Conservation (phyloP, 257 asterid species). For the Parsonsia alboflavescens region DNA sequence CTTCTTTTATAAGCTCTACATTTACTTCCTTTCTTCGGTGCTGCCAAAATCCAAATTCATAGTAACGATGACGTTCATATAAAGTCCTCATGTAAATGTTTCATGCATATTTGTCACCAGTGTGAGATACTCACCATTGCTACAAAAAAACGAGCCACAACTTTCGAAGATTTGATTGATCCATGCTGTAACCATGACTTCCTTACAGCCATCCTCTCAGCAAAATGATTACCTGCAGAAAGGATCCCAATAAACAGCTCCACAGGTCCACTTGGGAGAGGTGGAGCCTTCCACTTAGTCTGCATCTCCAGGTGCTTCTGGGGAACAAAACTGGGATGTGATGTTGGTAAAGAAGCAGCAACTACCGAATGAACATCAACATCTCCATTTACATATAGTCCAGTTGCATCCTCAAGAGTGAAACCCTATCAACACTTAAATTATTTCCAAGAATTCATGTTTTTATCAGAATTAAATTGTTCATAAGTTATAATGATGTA, state of each 20-base stretch:
- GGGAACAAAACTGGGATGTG: slow-evolving; percentile 78
- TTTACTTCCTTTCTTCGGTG: slow-evolving; percentile 84
- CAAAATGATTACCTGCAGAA: slow-evolving; percentile 94
- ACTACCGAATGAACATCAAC: slow-evolving; percentile 60
- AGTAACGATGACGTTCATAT: background rate
- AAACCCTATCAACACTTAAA: slow-evolving; percentile 54
- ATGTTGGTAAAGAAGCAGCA: slow-evolving; percentile 80
- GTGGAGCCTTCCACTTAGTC: slow-evolving; percentile 70
- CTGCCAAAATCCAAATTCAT: slow-evolving; percentile 37
- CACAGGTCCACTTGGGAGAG: slow-evolving; percentile 52
- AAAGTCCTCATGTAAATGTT: background rate
- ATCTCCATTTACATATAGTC: slow-evolving; percentile 69
- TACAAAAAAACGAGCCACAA: slow-evolving; percentile 78
- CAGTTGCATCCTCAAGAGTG: slow-evolving; percentile 92
- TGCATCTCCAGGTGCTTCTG: slow-evolving; percentile 69
- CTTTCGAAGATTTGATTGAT: slow-evolving; percentile 50
- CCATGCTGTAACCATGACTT: slow-evolving; percentile 90
- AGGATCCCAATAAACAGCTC: slow-evolving; percentile 88
- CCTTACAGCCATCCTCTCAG: slow-evolving; percentile 94
- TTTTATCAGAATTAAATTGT: slow-evolving; percentile 9
- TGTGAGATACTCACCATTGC: slow-evolving; percentile 66
- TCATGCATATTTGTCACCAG: slow-evolving; percentile 4
- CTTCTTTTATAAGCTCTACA: slow-evolving; percentile 83
- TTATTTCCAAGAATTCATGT: slow-evolving; percentile 13
- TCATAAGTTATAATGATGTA: slow-evolving; percentile 8